Evolutionary conservation across 2,329 filamentous ascomycete species (phyloP), one percentile per base, ranked within the genome.

Genomic region (Aspergillus fijiensis): DNA sequence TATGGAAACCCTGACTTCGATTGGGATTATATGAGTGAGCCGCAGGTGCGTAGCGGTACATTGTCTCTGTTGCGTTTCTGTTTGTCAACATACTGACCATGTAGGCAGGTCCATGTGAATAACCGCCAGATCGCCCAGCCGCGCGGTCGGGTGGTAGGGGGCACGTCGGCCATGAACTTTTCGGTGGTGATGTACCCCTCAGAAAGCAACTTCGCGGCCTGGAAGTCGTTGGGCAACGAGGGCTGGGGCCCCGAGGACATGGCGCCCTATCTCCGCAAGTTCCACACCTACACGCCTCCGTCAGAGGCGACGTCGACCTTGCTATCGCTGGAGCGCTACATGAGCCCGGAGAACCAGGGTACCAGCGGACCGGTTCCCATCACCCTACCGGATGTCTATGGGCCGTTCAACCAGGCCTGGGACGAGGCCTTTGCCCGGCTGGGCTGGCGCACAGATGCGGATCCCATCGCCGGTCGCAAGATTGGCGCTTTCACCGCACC

Each of bases 211-310:
- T 81, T 80, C 51, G 71, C 81, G 53, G 70, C 73, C 1, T 83
- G 81, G 80, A 72, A 73, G 50, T 68, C 69, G 2, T 65, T 84
- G 0, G 81, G 80, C 0, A 80, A 81, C 51, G 65, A 74, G 0
- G 80, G 76, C 2, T 82, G 78, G 77, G 72, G 70, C 4, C 81
- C 78, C 69, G 68, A 76, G 2, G 72, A 71, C 33, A 69, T 85
- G 23, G 66, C 81, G 1, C 81, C 78, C 0, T 84, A 84, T 62
- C 82, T 84, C 62, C 72, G 73, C 29, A 84, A 84, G 70, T 74
- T 78, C 21, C 60, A 65, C 51, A 65, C 61, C 10, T 63, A 63
- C 33, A 51, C 56, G 14, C 51, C 78, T 9, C 67, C 72, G 16
- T 75, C 72, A 4, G 66, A 70, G 14, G 49, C 49, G 0, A 66